Evolutionary conservation across 2,329 filamentous ascomycete genomes (phyloP).

Genomic region (Curvularia sp.): DNA sequence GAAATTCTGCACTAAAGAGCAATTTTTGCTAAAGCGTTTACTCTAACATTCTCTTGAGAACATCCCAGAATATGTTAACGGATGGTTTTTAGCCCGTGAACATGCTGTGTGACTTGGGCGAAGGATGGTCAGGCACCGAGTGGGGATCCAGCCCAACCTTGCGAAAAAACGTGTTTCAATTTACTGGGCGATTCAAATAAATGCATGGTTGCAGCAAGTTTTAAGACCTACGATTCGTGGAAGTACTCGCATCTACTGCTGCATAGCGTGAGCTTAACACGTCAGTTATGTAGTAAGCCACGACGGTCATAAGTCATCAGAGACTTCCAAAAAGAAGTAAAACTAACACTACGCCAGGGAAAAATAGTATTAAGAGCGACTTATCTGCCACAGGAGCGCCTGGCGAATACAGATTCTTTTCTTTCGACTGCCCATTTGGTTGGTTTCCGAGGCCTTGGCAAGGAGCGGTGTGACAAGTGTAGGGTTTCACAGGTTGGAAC

Average conservation of each 20-base stretch:
- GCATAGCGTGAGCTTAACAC: neutral
- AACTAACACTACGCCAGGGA: neutral
- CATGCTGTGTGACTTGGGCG: neutral
- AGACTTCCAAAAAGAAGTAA: neutral
- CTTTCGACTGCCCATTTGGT: neutral
- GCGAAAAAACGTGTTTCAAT: neutral
- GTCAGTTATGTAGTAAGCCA: neutral
- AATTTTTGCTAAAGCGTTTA: no score
- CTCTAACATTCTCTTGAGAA: no score
- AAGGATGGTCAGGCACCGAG: neutral
- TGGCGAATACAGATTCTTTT: neutral
- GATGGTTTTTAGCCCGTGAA: neutral
- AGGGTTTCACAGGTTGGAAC: neutral
- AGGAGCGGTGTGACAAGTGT: neutral
- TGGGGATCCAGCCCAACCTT: neutral
- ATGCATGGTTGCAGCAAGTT: neutral
- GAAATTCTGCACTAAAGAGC: neutral
- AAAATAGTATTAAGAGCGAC: no score
- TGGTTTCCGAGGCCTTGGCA: neutral
- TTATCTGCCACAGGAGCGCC: no score
- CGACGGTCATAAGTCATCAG: neutral
- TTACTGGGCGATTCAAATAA: neutral
- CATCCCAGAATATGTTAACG: no score
- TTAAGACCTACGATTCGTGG: neutral
- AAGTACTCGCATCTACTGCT: neutral